Percentiles rank a stretch among this genome's conserved stretches.
phyloP scores from a whole-genome alignment of 495 filamentous ascomycete species.

The Hypoxylon trugodes region DNA sequence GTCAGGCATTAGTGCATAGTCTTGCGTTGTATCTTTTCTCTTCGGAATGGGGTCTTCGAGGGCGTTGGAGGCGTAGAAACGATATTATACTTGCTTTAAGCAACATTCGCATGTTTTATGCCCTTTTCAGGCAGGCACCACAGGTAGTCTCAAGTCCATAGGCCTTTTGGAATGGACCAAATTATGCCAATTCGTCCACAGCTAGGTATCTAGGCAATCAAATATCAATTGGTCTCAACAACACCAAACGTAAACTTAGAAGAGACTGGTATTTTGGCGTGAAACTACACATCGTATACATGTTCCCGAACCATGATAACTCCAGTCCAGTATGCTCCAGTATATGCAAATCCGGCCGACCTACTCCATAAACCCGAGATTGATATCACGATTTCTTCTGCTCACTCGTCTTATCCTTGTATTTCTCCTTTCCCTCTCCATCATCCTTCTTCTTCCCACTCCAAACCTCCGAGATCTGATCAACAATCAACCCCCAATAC shows the following conservation, averaged over 20 bases:
- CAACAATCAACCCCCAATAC: slow-evolving; percentile 81
- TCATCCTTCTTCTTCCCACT: slow-evolving; percentile 56
- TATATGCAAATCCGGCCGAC: slow-evolving; percentile 1
- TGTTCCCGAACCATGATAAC: slow-evolving; percentile 13
- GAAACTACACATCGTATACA: slow-evolving; percentile 1
- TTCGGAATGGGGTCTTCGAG: not conserved
- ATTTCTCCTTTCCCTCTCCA: slow-evolving; percentile 29
- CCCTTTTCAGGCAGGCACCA: not conserved
- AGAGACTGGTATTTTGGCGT: slow-evolving; percentile 22
- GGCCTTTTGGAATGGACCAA: too few species aligned
- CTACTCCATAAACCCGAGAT: not conserved
- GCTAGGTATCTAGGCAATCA: too few species aligned
- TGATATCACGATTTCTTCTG: slow-evolving; percentile 32
- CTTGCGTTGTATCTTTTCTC: not conserved
- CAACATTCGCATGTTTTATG: not conserved
- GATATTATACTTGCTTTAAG: not conserved
- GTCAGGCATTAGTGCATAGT: not conserved
- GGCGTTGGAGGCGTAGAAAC: slow-evolving; percentile 25
- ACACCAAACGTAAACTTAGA: not conserved
- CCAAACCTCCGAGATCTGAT: slow-evolving; percentile 87
- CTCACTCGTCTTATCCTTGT: slow-evolving; percentile 41
- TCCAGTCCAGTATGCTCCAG: slow-evolving; percentile 10
- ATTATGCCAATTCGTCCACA: too few species aligned
- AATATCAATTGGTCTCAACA: not conserved
- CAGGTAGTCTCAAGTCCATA: too few species aligned